These are phyloP conservation scores for Cytospora leucostoma DNA, from an alignment of 2,329 filamentous ascomycete species.

Conservation along the genomic window DNA sequence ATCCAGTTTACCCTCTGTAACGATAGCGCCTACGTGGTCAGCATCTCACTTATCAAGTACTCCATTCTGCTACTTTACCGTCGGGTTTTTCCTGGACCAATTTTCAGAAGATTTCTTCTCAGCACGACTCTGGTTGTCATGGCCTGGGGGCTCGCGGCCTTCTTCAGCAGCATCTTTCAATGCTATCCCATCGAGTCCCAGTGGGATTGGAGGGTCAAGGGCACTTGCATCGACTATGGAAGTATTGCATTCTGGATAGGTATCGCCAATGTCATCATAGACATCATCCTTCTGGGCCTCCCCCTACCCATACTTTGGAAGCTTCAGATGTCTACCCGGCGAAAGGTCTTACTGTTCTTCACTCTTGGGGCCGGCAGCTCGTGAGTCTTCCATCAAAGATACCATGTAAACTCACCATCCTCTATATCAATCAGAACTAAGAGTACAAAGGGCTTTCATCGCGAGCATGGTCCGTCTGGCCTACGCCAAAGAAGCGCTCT, in stretches of 20 bases:
- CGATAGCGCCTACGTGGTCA: background rate
- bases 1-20: background rate
- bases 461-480: slow-evolving; percentile 4
- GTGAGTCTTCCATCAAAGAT: background rate
- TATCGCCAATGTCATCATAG: background rate
- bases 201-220: background rate
- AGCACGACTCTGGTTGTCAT: background rate
- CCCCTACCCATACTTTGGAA: background rate
- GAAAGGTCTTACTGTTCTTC: background rate
- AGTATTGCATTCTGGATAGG: background rate
- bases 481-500: background rate
- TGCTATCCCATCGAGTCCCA: background rate
- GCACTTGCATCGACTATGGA: slow-evolving; percentile 5
- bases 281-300: background rate
- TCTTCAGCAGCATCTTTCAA: background rate
- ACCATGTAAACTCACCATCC: background rate
- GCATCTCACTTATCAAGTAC: background rate
- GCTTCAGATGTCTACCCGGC: slow-evolving; percentile 1
- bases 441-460: background rate
- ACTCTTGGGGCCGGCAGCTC: background rate
- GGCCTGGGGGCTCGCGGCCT: background rate
- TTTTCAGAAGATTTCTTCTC: background rate
- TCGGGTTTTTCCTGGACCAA: background rate
- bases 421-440: background rate
- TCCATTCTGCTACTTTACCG: slow-evolving; percentile 4